phyloP scores from a whole-genome alignment of 768 basidiomycete genomes.

The Suillus lakei region DNA sequence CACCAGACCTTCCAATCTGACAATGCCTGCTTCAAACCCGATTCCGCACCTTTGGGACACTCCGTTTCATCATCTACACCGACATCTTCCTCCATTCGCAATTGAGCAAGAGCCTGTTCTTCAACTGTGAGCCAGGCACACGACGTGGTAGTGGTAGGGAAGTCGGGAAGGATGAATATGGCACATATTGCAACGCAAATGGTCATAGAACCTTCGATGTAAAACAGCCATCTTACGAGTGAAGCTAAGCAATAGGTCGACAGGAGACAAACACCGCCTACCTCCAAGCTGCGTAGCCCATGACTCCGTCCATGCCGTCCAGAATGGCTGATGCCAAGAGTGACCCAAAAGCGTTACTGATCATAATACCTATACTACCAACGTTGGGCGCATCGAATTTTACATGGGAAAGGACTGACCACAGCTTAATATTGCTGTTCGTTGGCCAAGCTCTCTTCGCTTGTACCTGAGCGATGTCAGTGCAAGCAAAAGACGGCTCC shows the following conservation, averaged over 20 bases:
- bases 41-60: conserved; percentile 29
- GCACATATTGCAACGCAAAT: conserved; percentile 53
- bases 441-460: conserved; percentile 67
- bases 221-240: conserved; percentile 69
- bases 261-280: conserved; percentile 32
- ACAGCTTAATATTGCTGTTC: conserved; percentile 70
- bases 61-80: conserved; percentile 56
- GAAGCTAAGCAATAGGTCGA: not conserved
- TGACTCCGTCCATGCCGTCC: conserved; percentile 67
- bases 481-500: conserved; percentile 45
- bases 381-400: not conserved
- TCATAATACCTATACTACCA: conserved; percentile 49
- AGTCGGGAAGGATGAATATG: conserved; percentile 74
- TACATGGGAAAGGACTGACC: conserved; percentile 26
- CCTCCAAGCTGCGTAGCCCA: conserved; percentile 77
- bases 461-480: conserved; percentile 69
- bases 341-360: conserved; percentile 83
- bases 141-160: conserved; percentile 63
- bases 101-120: conserved; percentile 59
- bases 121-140: conserved; percentile 61
- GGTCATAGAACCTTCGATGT: conserved; percentile 65
- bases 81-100: conserved; percentile 68
- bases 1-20: conserved; percentile 87
- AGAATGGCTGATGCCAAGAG: conserved; percentile 80
- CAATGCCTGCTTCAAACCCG: conserved; percentile 62